phyloP scores from a whole-genome alignment of 2,329 filamentous ascomycete species.

The Fusarium tupiense region DNA sequence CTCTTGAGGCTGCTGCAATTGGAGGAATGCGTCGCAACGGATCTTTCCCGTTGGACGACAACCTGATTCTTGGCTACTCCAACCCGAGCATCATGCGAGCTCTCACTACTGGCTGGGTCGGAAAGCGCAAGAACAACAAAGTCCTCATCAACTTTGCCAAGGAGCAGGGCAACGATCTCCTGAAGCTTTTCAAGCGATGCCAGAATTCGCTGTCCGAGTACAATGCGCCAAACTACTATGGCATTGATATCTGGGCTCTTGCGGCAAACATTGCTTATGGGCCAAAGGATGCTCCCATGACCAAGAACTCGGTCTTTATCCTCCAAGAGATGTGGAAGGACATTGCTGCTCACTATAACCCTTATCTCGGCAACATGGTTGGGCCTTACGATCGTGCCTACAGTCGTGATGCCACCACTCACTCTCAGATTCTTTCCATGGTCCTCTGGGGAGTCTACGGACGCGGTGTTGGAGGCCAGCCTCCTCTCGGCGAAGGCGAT shows the following conservation, averaged over 20 bases:
- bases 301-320: slow-evolving; percentile 12
- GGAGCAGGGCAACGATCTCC: slow-evolving; percentile 44
- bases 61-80: slow-evolving; percentile 48
- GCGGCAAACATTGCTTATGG: slow-evolving; percentile 10
- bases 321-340: slow-evolving; percentile 36
- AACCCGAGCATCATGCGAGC: slow-evolving; percentile 56
- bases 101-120: slow-evolving; percentile 54
- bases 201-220: slow-evolving; percentile 1
- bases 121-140: slow-evolving; percentile 49
- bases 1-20: slow-evolving; percentile 2
- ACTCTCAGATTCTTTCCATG: slow-evolving; percentile 17
- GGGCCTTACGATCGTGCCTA: slow-evolving; percentile 38
- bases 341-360: slow-evolving; percentile 33
- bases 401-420: slow-evolving; percentile 36
- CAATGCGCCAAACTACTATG: slow-evolving; percentile 12
- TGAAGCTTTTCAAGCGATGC: slow-evolving; percentile 43
- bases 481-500: slow-evolving; percentile 3
- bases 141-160: slow-evolving; percentile 51
- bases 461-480: neutral
- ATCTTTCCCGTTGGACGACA: neutral
- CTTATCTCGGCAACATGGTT: slow-evolving; percentile 36
- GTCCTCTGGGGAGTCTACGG: slow-evolving; percentile 12
- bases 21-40: slow-evolving; percentile 19
- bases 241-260: slow-evolving; percentile 15
- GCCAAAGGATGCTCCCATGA: slow-evolving; percentile 13